A percentile compares a stretch with the other conserved stretches of the same genome.
These are phyloP conservation scores for Aegilops tauschii DNA, from an alignment of 176 grass and related monocot genomes.

Conservation along the genomic window DNA sequence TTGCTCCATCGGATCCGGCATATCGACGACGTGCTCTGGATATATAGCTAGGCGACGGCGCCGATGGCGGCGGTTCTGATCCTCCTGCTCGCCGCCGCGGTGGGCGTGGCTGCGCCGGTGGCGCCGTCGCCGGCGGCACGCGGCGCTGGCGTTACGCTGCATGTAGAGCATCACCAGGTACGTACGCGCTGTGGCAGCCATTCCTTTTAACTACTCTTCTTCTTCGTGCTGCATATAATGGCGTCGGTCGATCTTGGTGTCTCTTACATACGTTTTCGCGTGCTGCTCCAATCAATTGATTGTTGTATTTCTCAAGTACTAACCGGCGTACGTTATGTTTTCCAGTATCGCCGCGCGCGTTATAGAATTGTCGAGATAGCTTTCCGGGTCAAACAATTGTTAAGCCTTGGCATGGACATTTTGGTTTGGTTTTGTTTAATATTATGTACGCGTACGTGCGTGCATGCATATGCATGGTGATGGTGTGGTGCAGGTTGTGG, in stretches of 20 bases:
- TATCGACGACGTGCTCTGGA: not conserved
- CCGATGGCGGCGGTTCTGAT: not conserved
- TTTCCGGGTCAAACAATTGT: too few relatives aligned
- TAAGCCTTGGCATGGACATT: too few relatives aligned
- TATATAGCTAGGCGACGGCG: not conserved
- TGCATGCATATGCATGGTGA: not conserved
- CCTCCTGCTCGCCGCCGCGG: not conserved
- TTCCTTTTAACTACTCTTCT: not conserved
- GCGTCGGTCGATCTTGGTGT: not conserved
- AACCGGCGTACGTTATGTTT: too few relatives aligned
- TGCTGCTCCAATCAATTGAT: too few relatives aligned
- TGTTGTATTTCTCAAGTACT: too few relatives aligned
- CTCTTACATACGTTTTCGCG: too few relatives aligned
- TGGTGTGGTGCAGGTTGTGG: conserved; percentile 36
- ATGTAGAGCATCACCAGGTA: not conserved
- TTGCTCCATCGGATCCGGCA: not conserved
- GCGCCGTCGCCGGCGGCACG: not conserved
- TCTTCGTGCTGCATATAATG: not conserved
- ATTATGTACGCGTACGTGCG: not conserved
- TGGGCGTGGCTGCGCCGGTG: not conserved
- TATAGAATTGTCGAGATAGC: too few relatives aligned
- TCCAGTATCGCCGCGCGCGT: too few relatives aligned
- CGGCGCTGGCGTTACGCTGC: not conserved
- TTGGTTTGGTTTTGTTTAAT: not conserved
- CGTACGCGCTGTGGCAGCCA: not conserved